Evolutionary conservation across 352 stramenopile genomes (phyloP).

Genomic region (Phytophthora europaea): DNA sequence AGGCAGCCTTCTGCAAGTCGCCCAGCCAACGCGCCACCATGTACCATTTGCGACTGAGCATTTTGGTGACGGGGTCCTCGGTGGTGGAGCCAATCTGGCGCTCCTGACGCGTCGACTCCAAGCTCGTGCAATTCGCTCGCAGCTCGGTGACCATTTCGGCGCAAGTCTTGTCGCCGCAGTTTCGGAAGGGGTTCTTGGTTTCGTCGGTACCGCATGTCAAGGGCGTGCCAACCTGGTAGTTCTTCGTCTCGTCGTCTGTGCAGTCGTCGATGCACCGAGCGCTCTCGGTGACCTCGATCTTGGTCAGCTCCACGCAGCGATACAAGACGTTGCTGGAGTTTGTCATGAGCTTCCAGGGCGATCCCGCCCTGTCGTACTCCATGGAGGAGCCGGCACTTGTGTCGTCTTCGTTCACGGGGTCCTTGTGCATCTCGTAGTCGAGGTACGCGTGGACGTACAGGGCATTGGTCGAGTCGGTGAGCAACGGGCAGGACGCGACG

Average conservation of each 20-base stretch:
- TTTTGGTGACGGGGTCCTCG: constrained; percentile 60
- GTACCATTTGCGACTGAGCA: constrained; percentile 75
- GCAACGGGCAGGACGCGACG: constrained; percentile 57
- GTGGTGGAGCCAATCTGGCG: constrained; percentile 51
- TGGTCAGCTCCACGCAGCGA: constrained; percentile 75
- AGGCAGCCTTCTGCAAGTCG: constrained; percentile 80
- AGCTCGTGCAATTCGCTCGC: constrained; percentile 60
- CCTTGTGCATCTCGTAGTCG: constrained; percentile 51
- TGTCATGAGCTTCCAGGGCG: constrained; percentile 68
- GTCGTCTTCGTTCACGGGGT: constrained; percentile 50
- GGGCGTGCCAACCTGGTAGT: constrained; percentile 38
- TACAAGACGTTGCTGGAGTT: constrained; percentile 76
- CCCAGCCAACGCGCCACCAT: constrained; percentile 81
- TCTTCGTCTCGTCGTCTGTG: constrained; percentile 44
- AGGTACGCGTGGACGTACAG: constrained; percentile 74
- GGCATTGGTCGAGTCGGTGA: constrained; percentile 41
- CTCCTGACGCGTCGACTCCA: constrained; percentile 59
- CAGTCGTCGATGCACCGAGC: constrained; percentile 79
- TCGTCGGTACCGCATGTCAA: constrained; percentile 53
- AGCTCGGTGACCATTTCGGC: constrained; percentile 47
- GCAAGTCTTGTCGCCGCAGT: constrained; percentile 65
- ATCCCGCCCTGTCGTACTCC: constrained; percentile 67
- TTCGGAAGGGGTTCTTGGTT: constrained; percentile 58
- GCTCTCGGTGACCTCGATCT: constrained; percentile 51
- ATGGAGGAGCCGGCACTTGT: constrained; percentile 30